Conservation (phyloP, 495 filamentous ascomycete species). For the Chaetomium fimeti region DNA sequence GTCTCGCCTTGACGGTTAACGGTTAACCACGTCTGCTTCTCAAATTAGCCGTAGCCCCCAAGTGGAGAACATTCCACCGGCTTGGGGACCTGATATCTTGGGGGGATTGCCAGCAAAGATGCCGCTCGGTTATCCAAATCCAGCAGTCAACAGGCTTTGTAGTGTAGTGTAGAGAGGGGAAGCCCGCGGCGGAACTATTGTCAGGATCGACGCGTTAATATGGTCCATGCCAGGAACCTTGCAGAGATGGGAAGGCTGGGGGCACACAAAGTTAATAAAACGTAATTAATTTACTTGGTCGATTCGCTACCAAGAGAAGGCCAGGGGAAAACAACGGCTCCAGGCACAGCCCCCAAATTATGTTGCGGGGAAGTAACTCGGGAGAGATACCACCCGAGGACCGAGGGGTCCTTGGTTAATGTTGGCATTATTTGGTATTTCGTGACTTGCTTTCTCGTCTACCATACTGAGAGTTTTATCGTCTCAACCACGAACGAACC, state of each 20-base stretch:
- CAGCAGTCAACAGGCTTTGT: background rate
- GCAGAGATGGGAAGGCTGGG: background rate
- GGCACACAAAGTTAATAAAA: background rate
- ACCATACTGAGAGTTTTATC: background rate
- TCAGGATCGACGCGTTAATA: no score
- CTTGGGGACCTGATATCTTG: background rate
- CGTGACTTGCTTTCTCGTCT: background rate
- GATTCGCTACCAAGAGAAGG: background rate
- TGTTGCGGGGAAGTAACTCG: background rate
- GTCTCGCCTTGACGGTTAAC: no score
- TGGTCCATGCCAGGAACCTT: background rate
- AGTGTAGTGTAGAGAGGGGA: no score
- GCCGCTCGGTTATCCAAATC: background rate
- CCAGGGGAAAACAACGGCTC: background rate
- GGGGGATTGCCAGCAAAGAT: background rate
- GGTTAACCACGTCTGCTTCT: background rate
- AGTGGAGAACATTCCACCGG: background rate
- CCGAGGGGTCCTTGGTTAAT: no score
- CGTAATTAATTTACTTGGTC: background rate
- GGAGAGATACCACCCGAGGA: background rate
- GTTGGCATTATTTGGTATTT: no score
- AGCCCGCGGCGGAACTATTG: no score
- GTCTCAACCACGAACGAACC: no score
- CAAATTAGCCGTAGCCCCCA: background rate
- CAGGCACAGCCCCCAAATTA: background rate